Evolutionary conservation across 1,139 yeast species (phyloP).

Genomic region (Nematodospora anomalae): DNA sequence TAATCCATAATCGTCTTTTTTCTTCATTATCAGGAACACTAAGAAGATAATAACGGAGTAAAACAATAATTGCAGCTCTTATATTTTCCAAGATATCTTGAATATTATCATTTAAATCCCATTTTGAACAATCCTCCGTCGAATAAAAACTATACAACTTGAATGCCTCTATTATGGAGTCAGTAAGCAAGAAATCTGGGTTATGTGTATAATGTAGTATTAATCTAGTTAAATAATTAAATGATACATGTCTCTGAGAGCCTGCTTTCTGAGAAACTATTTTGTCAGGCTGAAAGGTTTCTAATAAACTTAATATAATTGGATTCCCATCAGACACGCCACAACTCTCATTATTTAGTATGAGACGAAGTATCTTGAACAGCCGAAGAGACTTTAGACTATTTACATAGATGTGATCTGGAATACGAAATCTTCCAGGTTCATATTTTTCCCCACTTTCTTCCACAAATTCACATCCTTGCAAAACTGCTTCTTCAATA

Average conservation of each 20-base stretch:
- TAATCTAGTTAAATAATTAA: not conserved
- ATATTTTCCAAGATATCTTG: conserved; percentile 8
- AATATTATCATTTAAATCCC: conserved; percentile 3
- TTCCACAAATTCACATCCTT: conserved; percentile 6
- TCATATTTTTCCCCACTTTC: conserved; percentile 2
- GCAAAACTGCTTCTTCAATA: conserved; percentile 2
- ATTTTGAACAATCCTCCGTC: conserved; percentile 3
- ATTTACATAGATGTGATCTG: conserved; percentile 9
- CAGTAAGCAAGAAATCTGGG: conserved; percentile 2
- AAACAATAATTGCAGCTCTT: conserved; percentile 1
- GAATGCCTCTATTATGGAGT: conserved; percentile 10
- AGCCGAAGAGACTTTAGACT: conserved; percentile 18
- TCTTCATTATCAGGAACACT: conserved; percentile 6
- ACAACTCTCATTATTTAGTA: conserved; percentile 12
- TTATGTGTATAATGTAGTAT: conserved; percentile 1
- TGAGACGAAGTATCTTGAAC: conserved; percentile 14
- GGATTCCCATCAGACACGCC: conserved; percentile 1
- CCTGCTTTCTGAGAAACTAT: conserved; percentile 4
- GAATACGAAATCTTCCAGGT: conserved; percentile 7
- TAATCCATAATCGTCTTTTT: conserved; percentile 10
- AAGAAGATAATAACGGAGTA: conserved; percentile 6
- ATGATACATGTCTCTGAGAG: conserved; percentile 1
- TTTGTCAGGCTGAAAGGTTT: not conserved
- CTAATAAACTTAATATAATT: conserved; percentile 6
- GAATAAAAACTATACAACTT: conserved; percentile 9